Evolutionary conservation across 169 alveolate species (phyloP).

Genomic region (Plasmodium ovale): DNA sequence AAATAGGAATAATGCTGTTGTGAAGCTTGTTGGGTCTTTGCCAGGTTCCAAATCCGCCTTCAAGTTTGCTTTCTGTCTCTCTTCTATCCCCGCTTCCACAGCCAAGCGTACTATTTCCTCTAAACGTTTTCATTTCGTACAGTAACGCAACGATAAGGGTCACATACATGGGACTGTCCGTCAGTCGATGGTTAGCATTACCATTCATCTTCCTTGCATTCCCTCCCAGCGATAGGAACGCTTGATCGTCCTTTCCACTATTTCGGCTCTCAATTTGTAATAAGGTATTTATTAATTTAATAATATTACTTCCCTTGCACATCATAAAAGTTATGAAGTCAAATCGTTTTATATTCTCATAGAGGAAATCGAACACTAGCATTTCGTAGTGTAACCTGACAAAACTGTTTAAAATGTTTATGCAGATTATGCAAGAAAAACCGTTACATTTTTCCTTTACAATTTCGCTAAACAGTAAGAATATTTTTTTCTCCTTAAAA

Average conservation of each 20-base stretch:
- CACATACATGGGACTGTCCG: slow-evolving; percentile 24
- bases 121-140: slow-evolving; percentile 61
- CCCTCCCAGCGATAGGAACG: neutral
- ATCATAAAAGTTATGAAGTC: slow-evolving; percentile 60
- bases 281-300: slow-evolving; percentile 58
- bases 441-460: slow-evolving; percentile 70
- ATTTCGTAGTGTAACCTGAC: slow-evolving; percentile 49
- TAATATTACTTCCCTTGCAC: slow-evolving; percentile 70
- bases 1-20: slow-evolving; percentile 21
- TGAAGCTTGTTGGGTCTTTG: neutral
- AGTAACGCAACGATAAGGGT: slow-evolving; percentile 37
- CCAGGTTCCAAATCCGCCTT: neutral
- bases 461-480: slow-evolving; percentile 53
- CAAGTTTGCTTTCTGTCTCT: neutral
- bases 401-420: slow-evolving; percentile 68
- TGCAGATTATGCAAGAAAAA: slow-evolving; percentile 57
- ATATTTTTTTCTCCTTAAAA: slow-evolving; percentile 26
- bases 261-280: slow-evolving; percentile 41
- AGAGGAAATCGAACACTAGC: slow-evolving; percentile 47
- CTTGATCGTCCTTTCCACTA: neutral
- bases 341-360: slow-evolving; percentile 62
- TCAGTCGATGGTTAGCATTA: neutral
- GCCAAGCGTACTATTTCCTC: neutral
- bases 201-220: neutral
- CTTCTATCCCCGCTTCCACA: neutral